phyloP scores from a whole-genome alignment of 2,329 filamentous ascomycete genomes.

The Trichophyton verrucosum region DNA sequence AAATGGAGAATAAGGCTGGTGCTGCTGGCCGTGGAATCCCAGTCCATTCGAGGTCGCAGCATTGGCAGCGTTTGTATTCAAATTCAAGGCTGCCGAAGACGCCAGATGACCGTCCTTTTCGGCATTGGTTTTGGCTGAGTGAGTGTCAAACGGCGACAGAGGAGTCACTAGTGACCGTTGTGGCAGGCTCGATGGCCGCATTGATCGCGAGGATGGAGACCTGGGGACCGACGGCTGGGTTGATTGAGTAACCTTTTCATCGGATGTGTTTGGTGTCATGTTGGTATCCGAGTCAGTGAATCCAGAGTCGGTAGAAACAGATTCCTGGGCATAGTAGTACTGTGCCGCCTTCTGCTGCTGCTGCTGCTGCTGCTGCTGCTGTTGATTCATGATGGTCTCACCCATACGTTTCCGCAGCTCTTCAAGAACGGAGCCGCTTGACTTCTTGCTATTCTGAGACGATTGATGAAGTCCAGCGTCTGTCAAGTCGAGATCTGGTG shows the following conservation, averaged over 20 bases:
- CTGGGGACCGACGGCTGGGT: not conserved
- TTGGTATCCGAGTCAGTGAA: constrained; percentile 1
- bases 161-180: not conserved
- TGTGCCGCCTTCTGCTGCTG: constrained; percentile 16
- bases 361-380: not conserved
- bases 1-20: not conserved
- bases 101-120: not conserved
- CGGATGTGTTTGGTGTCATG: constrained; percentile 2
- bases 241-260: not conserved
- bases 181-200: not conserved
- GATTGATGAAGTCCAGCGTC: not conserved
- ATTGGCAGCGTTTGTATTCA: not conserved
- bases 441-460: constrained; percentile 18
- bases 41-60: not conserved
- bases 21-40: not conserved
- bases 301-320: constrained; percentile 1
- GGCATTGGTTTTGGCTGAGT: not conserved
- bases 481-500: not conserved
- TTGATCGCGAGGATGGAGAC: not conserved
- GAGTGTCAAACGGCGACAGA: not conserved
- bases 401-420: constrained; percentile 33
- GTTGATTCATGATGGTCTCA: constrained; percentile 28
- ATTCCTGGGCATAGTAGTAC: constrained; percentile 7
- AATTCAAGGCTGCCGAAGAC: not conserved
- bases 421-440: constrained; percentile 28